Evolutionary conservation across 129 eudicot genomes (phyloP), one percentile per base, ranked within the genome.

Genomic region (Scalesia atractyloides): DNA sequence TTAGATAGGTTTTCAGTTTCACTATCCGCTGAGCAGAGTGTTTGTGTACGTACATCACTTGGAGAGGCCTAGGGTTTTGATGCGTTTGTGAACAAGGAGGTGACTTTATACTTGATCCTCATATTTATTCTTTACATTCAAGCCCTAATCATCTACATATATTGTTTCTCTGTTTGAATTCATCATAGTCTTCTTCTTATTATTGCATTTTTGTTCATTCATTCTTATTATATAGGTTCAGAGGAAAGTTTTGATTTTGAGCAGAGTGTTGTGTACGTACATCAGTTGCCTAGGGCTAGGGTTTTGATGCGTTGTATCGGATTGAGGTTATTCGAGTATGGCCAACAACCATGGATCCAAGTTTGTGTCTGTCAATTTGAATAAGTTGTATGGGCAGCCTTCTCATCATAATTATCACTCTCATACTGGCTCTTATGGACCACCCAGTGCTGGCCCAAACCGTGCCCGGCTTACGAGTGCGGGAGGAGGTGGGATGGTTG

Each of bases 401-500:
- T 49, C 54, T 49, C 17, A 49, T 49, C 17, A 13, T 49, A 15
- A 49, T 49, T 49, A 49, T 49, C 17, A 49, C 7, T 49, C 54
- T 49, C 54, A 49, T 49, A 49, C 7, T 49, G 54, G 18, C 17
- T 15, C 18, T 15, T 49, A 47, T 47, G 51, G 51, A 47, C 46
- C 46, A 46, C 79, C 76, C 3, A 71, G 80, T 15, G 76, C 51
- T 7, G 80, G 80, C 59, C 13, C 80, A 7, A 82, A 83, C 30
- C 78, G 90, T 30, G 83, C 66, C 61, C 79, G 91, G 44, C 68
- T 69, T 5, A 87, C 85, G 14, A 76, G 83, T 69, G 66, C 63
- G 53, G 54, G 64, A 49, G 68, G 94, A 12, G 91, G 88, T 50
- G 97, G 97, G 47, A 90, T 90, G 94, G 90, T 90, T 80, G 93